Base-by-base conservation (phyloP, 148 eudicot species). In the Fagopyrum homotropicum region DNA sequence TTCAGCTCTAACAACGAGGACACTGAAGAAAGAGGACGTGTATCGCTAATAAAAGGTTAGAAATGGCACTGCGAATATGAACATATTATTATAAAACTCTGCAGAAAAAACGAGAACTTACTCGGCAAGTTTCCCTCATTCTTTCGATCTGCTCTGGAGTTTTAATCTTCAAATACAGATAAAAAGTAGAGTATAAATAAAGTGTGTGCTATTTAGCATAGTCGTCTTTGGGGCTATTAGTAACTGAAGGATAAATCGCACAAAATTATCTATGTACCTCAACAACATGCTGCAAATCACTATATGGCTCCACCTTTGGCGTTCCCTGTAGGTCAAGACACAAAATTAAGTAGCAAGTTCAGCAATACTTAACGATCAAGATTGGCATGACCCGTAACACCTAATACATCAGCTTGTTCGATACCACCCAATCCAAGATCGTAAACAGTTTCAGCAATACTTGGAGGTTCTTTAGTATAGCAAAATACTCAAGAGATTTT, bases 91-190 rank as follows among this genome's bases (percentile, higher is more conserved):
- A 40, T n/a, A 69, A 12, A 60, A 22, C 40, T 71, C 30, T 16
- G 46, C 11, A 26, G 26, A 76, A 69, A 51, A 29, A 54, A 22
- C 6, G 30, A 35, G 72, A 72, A 75, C 88, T 86, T 86, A 95
- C 99, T 52, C 82, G 83, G 79, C 92, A 88, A 74, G 93, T 86
- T 85, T 95, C 99, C 78, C 99, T 81, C 97, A 95, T 90, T 85
- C 87, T 92, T 85, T 79, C 85, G 70, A 95, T 95, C 79, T 82
- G 82, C 77, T 89, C 94, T 72, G 90, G 88, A 78, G 91, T 82
- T 84, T 95, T 95, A 79, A 95, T 90, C 99, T 95, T 80, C 92
- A 86, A 50, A 77, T 44, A 54, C 75, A 75, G 44, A 74, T 40
- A 19, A 16, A 44, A 44, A 72, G 64, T 48, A 74, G 75, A 70